Evolutionary conservation across 805 yeast species (phyloP).

Genomic region (Danielia oregonensis): DNA sequence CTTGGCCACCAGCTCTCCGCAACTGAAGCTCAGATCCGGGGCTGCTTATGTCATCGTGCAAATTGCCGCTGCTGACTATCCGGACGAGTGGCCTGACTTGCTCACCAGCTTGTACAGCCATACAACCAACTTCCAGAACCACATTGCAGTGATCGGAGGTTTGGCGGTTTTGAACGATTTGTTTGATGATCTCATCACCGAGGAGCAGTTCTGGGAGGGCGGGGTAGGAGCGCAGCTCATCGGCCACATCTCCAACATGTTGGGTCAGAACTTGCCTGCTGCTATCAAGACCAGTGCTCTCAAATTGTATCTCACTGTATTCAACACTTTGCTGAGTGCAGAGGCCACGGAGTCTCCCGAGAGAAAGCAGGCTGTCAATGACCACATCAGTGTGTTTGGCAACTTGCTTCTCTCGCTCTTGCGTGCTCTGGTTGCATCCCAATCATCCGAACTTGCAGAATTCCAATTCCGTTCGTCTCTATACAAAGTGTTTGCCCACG

Average conservation of each 20-base stretch:
- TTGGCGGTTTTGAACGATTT: constrained; percentile 66
- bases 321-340: constrained; percentile 50
- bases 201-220: constrained; percentile 78
- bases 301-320: constrained; percentile 49
- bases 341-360: constrained; percentile 38
- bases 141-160: constrained; percentile 47
- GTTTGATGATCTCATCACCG: constrained; percentile 81
- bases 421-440: background rate
- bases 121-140: constrained; percentile 28
- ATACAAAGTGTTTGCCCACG: constrained; percentile 22
- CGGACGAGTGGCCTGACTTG: constrained; percentile 92
- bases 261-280: constrained; percentile 24
- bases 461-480: constrained; percentile 24
- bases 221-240: constrained; percentile 60
- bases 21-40: constrained; percentile 60
- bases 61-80: constrained; percentile 85
- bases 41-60: constrained; percentile 76
- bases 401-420: constrained; percentile 7
- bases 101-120: constrained; percentile 44
- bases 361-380: constrained; percentile 33
- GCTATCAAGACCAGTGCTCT: constrained; percentile 47
- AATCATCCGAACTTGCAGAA: constrained; percentile 10
- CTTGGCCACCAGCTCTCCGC: constrained; percentile 40
- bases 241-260: constrained; percentile 43
- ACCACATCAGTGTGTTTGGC: constrained; percentile 18